Evolutionary conservation across 345 rosid genomes (phyloP), one percentile per base, ranked within the genome.

Genomic region (Populus deltoides): DNA sequence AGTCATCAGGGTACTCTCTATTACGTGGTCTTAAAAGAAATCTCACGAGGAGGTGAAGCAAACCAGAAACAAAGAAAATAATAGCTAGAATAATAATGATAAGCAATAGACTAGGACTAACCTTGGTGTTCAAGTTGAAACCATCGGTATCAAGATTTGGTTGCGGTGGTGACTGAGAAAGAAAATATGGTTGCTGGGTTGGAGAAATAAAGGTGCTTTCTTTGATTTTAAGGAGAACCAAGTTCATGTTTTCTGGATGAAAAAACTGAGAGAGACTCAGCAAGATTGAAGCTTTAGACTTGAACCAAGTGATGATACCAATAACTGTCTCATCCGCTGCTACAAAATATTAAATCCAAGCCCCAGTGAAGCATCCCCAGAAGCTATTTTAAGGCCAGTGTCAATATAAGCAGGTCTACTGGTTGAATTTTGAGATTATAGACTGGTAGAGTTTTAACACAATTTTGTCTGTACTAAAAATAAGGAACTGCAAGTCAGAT

Each of bases 11-110:
- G 65, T 90, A 33, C 35, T 33, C 93, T 80, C 97, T 88, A 72
- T 11, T 83, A 2, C 85, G 74, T 25, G 97, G 92, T 82, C 95
- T 90, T 79, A 88, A 75, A 17, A 96, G 90, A 79, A 90, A 88
- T 84, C 98, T 87, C 31, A 92, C 88, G 12, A 96, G 74, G 20
- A 96, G 98, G 85, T 96, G 98, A 78, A 94, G 93, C 80, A 96
- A 86, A 39, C 97, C 98, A 66, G 97, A 92, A 77, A 90, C 85
- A 75, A 96, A 94, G 94, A 96, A 92, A 73, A 96, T 86, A 61
- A 94, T 85, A 8, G 99, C 93, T 10, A 96, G 93, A 87, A 94
- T 89, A 79, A 96, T 86, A 81, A 96, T 93, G 77, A 93, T 85
- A 2, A 96, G 87, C 74, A 96, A 78, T 61, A 92, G 79, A 72